phyloP scores from a whole-genome alignment of 495 filamentous ascomycete genomes.

The Penicillium daleae region DNA sequence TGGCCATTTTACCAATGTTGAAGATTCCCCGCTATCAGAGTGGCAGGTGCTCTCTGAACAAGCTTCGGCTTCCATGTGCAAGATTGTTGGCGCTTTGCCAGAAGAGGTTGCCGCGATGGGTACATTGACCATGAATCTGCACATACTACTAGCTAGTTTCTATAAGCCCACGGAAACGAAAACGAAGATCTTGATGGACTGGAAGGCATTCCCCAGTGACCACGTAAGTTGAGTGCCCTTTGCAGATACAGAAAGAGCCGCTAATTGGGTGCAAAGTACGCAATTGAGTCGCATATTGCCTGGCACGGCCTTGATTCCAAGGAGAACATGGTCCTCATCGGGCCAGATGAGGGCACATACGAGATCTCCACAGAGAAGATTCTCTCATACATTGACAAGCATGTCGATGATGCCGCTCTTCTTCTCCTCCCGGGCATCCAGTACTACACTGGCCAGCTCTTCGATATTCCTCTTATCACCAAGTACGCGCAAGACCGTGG shows the following conservation, averaged over 20 bases:
- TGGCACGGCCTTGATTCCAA: constrained; percentile 72
- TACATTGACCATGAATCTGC: constrained; percentile 89
- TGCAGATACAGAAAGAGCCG: too few species aligned
- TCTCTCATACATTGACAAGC: constrained; percentile 70
- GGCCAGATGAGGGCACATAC: constrained; percentile 57
- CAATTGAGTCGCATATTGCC: constrained; percentile 84
- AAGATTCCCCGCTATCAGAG: constrained; percentile 71
- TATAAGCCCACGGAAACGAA: constrained; percentile 75
- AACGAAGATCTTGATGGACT: constrained; percentile 90
- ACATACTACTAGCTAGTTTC: constrained; percentile 87
- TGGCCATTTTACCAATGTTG: constrained; percentile 84
- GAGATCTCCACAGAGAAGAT: constrained; percentile 72
- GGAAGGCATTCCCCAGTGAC: constrained; percentile 94
- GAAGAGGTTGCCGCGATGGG: constrained; percentile 91
- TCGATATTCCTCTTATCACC: constrained; percentile 89
- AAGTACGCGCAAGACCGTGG: constrained; percentile 71
- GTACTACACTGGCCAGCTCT: constrained; percentile 90
- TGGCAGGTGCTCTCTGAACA: constrained; percentile 80
- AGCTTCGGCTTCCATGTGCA: constrained; percentile 72
- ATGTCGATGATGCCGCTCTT: constrained; percentile 75
- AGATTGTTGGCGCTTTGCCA: constrained; percentile 76
- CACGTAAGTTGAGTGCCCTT: constrained; percentile 72
- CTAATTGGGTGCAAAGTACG: constrained; percentile 60
- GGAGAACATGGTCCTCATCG: constrained; percentile 75
- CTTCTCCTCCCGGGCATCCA: constrained; percentile 90